Evolutionary conservation across 176 grass and related monocot genomes (phyloP).

Genomic region (Otatea glauca): DNA sequence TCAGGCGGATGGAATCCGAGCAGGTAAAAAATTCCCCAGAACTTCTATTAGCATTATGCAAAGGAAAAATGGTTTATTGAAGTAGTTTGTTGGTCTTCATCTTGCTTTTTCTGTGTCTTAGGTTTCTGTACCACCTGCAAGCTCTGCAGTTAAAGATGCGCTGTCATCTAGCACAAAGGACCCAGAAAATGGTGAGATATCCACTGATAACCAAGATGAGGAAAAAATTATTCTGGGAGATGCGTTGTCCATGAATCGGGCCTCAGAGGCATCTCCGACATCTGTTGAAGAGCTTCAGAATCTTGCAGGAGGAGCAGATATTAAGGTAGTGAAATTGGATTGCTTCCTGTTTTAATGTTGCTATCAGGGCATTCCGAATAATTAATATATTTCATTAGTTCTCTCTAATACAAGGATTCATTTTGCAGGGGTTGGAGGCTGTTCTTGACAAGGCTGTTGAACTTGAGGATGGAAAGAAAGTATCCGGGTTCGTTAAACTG

Average conservation of each 20-base stretch:
- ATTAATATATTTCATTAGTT: conserved; percentile 30
- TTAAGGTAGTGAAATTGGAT: conserved; percentile 67
- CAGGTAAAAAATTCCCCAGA: conserved; percentile 49
- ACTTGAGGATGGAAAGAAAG: conserved; percentile 97
- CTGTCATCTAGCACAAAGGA: conserved; percentile 61
- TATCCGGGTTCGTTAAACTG: conserved; percentile 63
- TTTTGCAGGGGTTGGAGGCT: conserved; percentile 91
- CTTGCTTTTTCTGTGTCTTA: conserved; percentile 47
- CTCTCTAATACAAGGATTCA: conserved; percentile 39
- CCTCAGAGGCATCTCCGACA: conserved; percentile 65
- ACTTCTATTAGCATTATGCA: conserved; percentile 31
- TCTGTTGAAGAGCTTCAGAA: conserved; percentile 98
- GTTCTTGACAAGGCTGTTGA: conserved; percentile 98
- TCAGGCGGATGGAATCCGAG: conserved; percentile 93
- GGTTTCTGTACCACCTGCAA: conserved; percentile 59
- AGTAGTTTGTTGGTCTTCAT: conserved; percentile 10
- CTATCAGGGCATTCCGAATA: conserved; percentile 15
- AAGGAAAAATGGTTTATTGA: conserved; percentile 30
- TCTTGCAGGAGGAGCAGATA: conserved; percentile 96
- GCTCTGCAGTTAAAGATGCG: conserved; percentile 53
- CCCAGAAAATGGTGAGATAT: conserved; percentile 79
- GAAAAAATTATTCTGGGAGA: conserved; percentile 77
- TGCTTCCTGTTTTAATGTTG: conserved; percentile 38
- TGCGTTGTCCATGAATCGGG: conserved; percentile 67
- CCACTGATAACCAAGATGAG: conserved; percentile 64